These are phyloP conservation scores for Psilocybe cubensis DNA, from an alignment of 768 basidiomycete genomes.

Conservation along the genomic window DNA sequence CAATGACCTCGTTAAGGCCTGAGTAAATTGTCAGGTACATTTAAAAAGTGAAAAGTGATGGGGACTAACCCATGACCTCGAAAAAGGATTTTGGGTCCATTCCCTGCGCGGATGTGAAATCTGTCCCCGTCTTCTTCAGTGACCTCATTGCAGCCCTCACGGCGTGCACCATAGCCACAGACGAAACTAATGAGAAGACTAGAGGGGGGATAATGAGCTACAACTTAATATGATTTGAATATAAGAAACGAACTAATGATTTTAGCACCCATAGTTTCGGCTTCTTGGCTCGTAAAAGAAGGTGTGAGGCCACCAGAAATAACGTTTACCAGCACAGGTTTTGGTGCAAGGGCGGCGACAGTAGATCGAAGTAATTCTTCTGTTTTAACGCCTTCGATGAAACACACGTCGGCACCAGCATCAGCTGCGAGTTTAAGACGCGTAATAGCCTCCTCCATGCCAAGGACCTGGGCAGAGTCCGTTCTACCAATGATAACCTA, in stretches of 20 bases:
- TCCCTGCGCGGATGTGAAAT: constrained; percentile 58
- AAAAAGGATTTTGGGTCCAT: constrained; percentile 84
- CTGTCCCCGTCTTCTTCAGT: constrained; percentile 78
- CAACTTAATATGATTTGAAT: constrained; percentile 26
- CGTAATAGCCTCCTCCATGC: constrained; percentile 75
- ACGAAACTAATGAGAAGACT: constrained; percentile 81
- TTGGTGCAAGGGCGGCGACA: constrained; percentile 69
- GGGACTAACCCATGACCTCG: constrained; percentile 71
- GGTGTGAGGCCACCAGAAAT: constrained; percentile 81
- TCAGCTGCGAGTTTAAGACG: constrained; percentile 73
- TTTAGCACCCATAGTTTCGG: constrained; percentile 72
- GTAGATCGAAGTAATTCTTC: constrained; percentile 66
- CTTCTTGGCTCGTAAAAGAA: constrained; percentile 70
- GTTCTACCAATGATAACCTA: constrained; percentile 77
- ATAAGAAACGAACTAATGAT: constrained; percentile 62
- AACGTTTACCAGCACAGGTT: constrained; percentile 79
- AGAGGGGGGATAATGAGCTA: not conserved
- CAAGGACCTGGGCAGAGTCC: constrained; percentile 77
- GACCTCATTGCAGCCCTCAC: constrained; percentile 78
- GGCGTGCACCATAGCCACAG: constrained; percentile 78
- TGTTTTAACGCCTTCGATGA: constrained; percentile 79
- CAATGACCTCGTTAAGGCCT: constrained; percentile 60
- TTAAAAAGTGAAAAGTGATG: constrained; percentile 23
- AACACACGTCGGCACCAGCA: constrained; percentile 79
- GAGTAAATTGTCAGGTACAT: constrained; percentile 67